Percentiles rank a stretch among this genome's conserved stretches.
phyloP scores from a whole-genome alignment of 2,329 filamentous ascomycete genomes.

The Tricladium varicosporioides region DNA sequence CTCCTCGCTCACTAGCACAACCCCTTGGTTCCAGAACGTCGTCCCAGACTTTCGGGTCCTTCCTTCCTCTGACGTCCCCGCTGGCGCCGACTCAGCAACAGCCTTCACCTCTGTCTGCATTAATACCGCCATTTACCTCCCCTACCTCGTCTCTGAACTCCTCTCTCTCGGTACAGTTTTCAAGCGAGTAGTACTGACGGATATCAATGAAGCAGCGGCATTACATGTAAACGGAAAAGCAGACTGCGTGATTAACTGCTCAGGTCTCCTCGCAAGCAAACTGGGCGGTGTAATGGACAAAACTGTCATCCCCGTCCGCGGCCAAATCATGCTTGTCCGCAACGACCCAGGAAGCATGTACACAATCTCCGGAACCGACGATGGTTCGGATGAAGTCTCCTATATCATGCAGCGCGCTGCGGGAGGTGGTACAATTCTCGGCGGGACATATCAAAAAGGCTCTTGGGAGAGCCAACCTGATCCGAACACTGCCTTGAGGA shows the following conservation, averaged over 20 bases:
- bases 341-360: slow-evolving; percentile 62
- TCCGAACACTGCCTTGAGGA: slow-evolving; percentile 59
- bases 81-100: slow-evolving; percentile 68
- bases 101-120: slow-evolving; percentile 86
- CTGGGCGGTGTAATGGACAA: slow-evolving; percentile 81
- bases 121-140: slow-evolving; percentile 84
- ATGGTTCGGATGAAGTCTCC: slow-evolving; percentile 59
- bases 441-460: slow-evolving; percentile 63
- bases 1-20: slow-evolving; percentile 61
- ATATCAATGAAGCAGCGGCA: slow-evolving; percentile 68
- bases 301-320: slow-evolving; percentile 71
- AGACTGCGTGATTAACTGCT: slow-evolving; percentile 79
- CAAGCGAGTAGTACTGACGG: slow-evolving; percentile 60
- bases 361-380: slow-evolving; percentile 59
- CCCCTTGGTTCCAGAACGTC: slow-evolving; percentile 72
- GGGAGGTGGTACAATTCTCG: slow-evolving; percentile 65
- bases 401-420: slow-evolving; percentile 70
- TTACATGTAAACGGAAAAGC: slow-evolving; percentile 59
- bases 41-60: slow-evolving; percentile 71
- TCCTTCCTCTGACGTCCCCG: slow-evolving; percentile 54
- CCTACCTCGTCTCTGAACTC: slow-evolving; percentile 81
- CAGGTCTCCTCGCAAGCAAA: slow-evolving; percentile 70
- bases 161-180: slow-evolving; percentile 69
- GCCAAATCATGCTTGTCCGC: slow-evolving; percentile 70
- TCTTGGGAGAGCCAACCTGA: slow-evolving; percentile 64